Base-by-base conservation (phyloP, 2,329 filamentous ascomycete species). In the Aspergillus pseudoterreus region DNA sequence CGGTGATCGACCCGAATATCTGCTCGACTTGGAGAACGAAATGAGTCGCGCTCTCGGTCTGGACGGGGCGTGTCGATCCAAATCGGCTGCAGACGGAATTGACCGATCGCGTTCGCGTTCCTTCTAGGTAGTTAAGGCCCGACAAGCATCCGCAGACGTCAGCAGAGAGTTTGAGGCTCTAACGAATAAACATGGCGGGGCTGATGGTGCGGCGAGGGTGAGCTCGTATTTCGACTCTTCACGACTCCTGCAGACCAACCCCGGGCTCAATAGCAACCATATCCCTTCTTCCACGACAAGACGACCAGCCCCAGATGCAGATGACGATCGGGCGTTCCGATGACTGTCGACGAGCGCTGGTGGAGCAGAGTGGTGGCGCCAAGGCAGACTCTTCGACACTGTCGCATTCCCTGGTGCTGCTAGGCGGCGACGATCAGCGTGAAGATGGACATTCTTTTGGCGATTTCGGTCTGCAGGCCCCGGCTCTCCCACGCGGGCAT, bases 131-230 rank as follows among this genome's bases (percentile, higher is more conserved):
- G 3, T 42, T 17, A 22, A 15, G 17, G 39, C 39, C n/a, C 4
- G 19, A 42, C 19, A 42, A 42, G 39, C 39, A 42, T 42, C 17
- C 4, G n/a, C 39, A 1, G 39, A 42, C 39, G 39, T 42, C 19
- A 21, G 39, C 19, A 42, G 39, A 42, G 39, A 42, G 39, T 42
- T 42, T 42, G 39, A 42, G 39, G 39, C 39, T 42, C 39, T 42
- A 17, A 17, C 39, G 17, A 42, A 42, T 42, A 42, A 42, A 42
- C 39, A 22, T 42, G 39, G 39, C 39, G 39, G 39, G 39, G 39
- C 39, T 42, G 39, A 42, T 17, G 39, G 35, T 38, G 35, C 35
- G 35, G 35, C 35, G 35, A 15, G 39, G 39, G 2, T 12, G 17
- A 12, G 15, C 39, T 42, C 39, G 39, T 42, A 42, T 42, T 42